phyloP scores from a whole-genome alignment of 306 rosid genomes.

The Rosa chinensis region DNA sequence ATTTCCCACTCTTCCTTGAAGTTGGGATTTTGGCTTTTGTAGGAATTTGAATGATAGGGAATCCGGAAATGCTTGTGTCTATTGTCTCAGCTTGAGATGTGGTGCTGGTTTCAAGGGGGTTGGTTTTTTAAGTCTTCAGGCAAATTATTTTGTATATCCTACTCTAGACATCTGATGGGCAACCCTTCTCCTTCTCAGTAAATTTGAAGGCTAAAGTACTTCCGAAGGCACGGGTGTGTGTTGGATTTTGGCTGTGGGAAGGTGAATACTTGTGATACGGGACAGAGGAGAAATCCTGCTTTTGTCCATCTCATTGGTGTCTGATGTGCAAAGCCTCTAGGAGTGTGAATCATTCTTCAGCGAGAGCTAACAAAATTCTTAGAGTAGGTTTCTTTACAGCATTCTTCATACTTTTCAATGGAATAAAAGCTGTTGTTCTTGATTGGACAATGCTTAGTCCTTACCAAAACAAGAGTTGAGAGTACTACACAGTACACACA shows the following conservation, averaged over 20 bases:
- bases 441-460: not conserved
- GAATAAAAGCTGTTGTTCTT: not conserved
- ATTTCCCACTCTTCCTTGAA: not conserved
- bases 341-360: not conserved
- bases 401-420: not conserved
- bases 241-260: not conserved
- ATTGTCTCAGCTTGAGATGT: not conserved
- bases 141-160: not conserved
- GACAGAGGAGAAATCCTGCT: not conserved
- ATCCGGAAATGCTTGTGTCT: not conserved
- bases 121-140: not conserved
- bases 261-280: not conserved
- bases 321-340: not conserved
- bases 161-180: not conserved
- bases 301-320: not conserved
- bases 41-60: not conserved
- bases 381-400: not conserved
- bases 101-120: not conserved
- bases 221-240: not conserved
- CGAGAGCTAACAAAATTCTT: not conserved
- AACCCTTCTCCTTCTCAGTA: not conserved
- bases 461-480: not conserved
- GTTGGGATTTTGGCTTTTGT: not conserved
- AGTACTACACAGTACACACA: not conserved
- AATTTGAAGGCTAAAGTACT: not conserved